These are phyloP conservation scores for Ulmus americana DNA, from an alignment of 331 rosid species.

Conservation along the genomic window DNA sequence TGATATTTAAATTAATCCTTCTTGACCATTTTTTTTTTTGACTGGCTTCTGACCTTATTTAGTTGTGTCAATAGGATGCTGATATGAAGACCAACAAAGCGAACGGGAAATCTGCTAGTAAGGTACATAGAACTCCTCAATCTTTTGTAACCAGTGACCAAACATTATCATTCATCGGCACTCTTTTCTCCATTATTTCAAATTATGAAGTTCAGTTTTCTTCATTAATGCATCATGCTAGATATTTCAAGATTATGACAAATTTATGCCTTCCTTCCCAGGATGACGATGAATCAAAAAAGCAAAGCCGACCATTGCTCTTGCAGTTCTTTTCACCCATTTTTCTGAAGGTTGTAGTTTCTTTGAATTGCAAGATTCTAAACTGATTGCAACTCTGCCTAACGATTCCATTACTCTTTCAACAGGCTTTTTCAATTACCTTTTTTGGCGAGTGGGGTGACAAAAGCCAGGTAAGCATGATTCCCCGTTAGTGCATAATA, in stretches of 20 bases:
- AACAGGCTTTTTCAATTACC: constrained; percentile 89
- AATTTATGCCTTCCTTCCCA: constrained; percentile 14
- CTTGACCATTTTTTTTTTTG: constrained; percentile 20
- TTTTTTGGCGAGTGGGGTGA: constrained; percentile 99
- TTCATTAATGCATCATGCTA: background rate
- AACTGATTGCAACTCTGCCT: constrained; percentile 12
- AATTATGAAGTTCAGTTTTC: background rate
- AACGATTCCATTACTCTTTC: constrained; percentile 23
- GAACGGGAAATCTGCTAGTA: constrained; percentile 43
- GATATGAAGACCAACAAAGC: constrained; percentile 53
- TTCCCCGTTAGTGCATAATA: background rate
- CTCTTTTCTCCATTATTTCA: background rate
- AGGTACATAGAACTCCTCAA: constrained; percentile 39
- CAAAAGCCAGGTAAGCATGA: constrained; percentile 81
- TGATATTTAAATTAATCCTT: constrained; percentile 14
- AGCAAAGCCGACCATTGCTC: constrained; percentile 50
- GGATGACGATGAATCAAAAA: constrained; percentile 69
- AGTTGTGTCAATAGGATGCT: constrained; percentile 51
- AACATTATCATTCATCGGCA: background rate
- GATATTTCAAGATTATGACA: background rate
- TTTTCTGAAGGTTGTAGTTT: constrained; percentile 53
- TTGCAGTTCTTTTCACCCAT: constrained; percentile 79
- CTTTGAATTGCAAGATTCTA: constrained; percentile 10
- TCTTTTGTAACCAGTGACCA: background rate
- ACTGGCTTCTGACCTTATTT: constrained; percentile 22